Evolutionary conservation across 2,329 filamentous ascomycete genomes (phyloP).

Genomic region (Sporothrix pallida): DNA sequence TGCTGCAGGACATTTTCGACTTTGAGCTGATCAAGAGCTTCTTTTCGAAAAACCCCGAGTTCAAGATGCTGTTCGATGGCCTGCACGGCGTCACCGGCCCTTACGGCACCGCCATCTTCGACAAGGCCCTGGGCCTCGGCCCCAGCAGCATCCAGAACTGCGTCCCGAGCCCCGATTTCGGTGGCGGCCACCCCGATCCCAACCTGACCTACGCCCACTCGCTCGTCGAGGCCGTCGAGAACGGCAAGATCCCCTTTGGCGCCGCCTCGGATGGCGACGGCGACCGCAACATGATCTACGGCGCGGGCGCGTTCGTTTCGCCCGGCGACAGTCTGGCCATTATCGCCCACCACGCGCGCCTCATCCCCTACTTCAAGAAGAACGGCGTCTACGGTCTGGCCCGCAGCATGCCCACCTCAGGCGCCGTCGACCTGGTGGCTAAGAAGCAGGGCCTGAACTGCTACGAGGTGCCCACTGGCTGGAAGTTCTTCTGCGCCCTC

Average conservation of each 20-base stretch:
- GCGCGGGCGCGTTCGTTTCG: constrained; percentile 93
- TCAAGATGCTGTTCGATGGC: constrained; percentile 96
- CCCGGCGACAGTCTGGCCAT: constrained; percentile 97
- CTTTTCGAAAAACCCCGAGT: constrained; percentile 83
- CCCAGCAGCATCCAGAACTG: constrained; percentile 82
- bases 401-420: constrained; percentile 96
- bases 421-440: constrained; percentile 92
- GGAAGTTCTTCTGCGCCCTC: constrained; percentile 98
- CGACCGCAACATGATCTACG: constrained; percentile 99
- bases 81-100: constrained; percentile 94
- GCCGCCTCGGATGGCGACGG: constrained; percentile 96
- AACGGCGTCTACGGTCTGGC: constrained; percentile 95
- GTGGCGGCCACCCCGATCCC: constrained; percentile 94
- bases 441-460: constrained; percentile 88
- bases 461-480: constrained; percentile 98
- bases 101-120: constrained; percentile 93
- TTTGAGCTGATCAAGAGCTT: constrained; percentile 95
- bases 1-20: constrained; percentile 99
- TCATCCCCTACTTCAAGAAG: constrained; percentile 98
- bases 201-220: constrained; percentile 97
- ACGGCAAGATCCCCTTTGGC: constrained; percentile 90
- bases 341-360: constrained; percentile 93
- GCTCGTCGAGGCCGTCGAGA: constrained; percentile 91
- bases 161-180: constrained; percentile 89
- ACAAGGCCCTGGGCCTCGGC: constrained; percentile 86